phyloP scores from a whole-genome alignment of 192 early-diverging fungal species.

The Thoreauomyces humboldtii region DNA sequence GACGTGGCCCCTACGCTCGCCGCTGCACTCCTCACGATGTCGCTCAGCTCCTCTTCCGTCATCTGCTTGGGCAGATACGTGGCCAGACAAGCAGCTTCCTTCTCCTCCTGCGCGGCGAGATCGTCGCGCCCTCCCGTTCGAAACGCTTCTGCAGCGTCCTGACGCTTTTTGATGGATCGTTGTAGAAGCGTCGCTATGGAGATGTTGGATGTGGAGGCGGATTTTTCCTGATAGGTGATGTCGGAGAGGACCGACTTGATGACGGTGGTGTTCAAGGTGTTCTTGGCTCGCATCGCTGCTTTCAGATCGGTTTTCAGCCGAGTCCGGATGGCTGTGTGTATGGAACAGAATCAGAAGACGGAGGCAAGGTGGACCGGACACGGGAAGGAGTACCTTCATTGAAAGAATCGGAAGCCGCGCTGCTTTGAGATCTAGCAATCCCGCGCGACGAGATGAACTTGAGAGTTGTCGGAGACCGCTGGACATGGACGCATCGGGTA shows the following conservation, averaged over 20 bases:
- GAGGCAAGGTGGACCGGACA: too few relatives aligned
- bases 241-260: conserved; percentile 79
- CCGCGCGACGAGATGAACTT: too few relatives aligned
- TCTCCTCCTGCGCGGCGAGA: conserved; percentile 67
- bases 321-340: not conserved
- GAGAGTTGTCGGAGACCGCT: too few relatives aligned
- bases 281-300: conserved; percentile 71
- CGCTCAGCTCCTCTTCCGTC: conserved; percentile 69
- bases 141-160: conserved; percentile 73
- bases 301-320: conserved; percentile 77
- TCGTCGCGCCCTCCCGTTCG: conserved; percentile 66
- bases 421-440: too few relatives aligned
- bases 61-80: conserved; percentile 79
- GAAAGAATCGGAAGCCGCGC: too few relatives aligned
- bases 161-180: conserved; percentile 76
- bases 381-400: too few relatives aligned
- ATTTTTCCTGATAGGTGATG: conserved; percentile 75
- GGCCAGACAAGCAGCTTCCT: conserved; percentile 42
- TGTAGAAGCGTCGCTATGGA: conserved; percentile 69
- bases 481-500: too few relatives aligned
- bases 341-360: too few relatives aligned
- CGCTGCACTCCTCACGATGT: conserved; percentile 51
- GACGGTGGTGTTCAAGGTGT: conserved; percentile 58
- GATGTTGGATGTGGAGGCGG: conserved; percentile 22
- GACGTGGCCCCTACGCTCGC: conserved; percentile 53